Base-by-base conservation (phyloP, 2,329 filamentous ascomycete genomes). In the Hypomyces perniciosus region DNA sequence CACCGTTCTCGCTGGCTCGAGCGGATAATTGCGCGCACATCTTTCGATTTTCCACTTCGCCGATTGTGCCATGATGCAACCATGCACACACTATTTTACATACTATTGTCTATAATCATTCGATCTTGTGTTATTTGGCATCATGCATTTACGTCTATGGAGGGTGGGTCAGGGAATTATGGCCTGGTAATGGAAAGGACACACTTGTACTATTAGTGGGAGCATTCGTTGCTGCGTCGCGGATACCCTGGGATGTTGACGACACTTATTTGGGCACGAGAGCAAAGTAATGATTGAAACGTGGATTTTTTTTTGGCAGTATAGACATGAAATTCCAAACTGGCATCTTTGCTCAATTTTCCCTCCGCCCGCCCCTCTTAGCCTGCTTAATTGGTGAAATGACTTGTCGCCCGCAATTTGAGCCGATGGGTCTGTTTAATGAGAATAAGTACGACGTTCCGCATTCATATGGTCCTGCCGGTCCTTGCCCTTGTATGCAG, bases 1-100 rank as follows among this genome's bases (percentile, higher is more conserved):
- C 43, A 51, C 48, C 48, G 50, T 53, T 56, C 51, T 60, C 54
- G 58, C 60, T 55, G 59, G 60, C 51, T 53, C 60, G 57, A 59
- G 51, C 52, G 53, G 52, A n/a, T 53, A 35, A 39, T 53, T 50
- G 51, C 51, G 39, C 51, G 45, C 35, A 40, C 30, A 30, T 27
- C 20, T 35, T 42, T 43, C 27, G n/a, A 29, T 47, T 30, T 47
- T 51, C 49, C 20, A 42, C 29, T 26, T 51, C 30, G 49, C 49
- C 45, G 30, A 43, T 37, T 37, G 34, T n/a, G 34, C 44, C 41
- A 43, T 35, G 48, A 41, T 30, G 44, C 43, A 40, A 51, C 38
- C 43, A 34, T 43, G 35, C 35, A 47, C 49, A 42, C 42, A 13
- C 48, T 41, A 39, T 37, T 37, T 9, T n/a, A 20, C 4, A 7